Percentiles rank a stretch among this genome's conserved stretches.
These are phyloP conservation scores for Canavalia ensiformis DNA, from an alignment of 306 rosid genomes.

Conservation along the genomic window DNA sequence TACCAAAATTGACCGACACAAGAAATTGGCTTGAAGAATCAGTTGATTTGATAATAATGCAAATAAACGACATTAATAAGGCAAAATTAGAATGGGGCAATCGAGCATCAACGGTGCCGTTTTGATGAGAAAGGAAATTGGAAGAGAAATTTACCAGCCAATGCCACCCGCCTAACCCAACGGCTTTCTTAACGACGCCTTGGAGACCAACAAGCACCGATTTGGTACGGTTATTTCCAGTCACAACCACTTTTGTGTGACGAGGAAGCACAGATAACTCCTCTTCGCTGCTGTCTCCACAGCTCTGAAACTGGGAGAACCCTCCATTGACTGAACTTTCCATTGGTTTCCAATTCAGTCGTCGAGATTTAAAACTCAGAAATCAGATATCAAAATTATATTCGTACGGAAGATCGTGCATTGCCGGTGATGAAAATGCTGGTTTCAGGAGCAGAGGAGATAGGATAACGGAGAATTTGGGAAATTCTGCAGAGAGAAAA, in stretches of 20 bases:
- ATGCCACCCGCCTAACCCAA: slow-evolving; percentile 98
- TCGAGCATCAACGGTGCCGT: slow-evolving; percentile 9
- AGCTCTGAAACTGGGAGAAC: slow-evolving; percentile 89
- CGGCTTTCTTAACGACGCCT: slow-evolving; percentile 98
- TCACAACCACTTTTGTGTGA: slow-evolving; percentile 97
- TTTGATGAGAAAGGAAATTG: slow-evolving; percentile 7
- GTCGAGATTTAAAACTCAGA: neutral
- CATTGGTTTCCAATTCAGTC: slow-evolving; percentile 79
- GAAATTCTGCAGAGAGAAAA: slow-evolving; percentile 65
- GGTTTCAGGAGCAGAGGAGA: slow-evolving; percentile 52
- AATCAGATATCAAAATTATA: slow-evolving; percentile 54
- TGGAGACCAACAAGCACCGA: slow-evolving; percentile 97
- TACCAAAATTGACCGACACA: slow-evolving; percentile 50
- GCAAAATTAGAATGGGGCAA: slow-evolving; percentile 10
- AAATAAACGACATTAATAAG: slow-evolving; percentile 45
- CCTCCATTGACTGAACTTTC: slow-evolving; percentile 89
- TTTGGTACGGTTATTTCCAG: slow-evolving; percentile 97
- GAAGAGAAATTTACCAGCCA: slow-evolving; percentile 83
- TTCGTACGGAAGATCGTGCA: slow-evolving; percentile 73
- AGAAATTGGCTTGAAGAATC: slow-evolving; percentile 42
- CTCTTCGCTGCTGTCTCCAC: slow-evolving; percentile 96
- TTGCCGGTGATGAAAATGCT: slow-evolving; percentile 47
- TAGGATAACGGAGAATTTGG: slow-evolving; percentile 55
- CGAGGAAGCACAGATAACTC: slow-evolving; percentile 98
- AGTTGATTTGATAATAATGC: slow-evolving; percentile 9